Evolutionary conservation across 129 eudicot species (phyloP).

Genomic region (Saussurea involucrata): DNA sequence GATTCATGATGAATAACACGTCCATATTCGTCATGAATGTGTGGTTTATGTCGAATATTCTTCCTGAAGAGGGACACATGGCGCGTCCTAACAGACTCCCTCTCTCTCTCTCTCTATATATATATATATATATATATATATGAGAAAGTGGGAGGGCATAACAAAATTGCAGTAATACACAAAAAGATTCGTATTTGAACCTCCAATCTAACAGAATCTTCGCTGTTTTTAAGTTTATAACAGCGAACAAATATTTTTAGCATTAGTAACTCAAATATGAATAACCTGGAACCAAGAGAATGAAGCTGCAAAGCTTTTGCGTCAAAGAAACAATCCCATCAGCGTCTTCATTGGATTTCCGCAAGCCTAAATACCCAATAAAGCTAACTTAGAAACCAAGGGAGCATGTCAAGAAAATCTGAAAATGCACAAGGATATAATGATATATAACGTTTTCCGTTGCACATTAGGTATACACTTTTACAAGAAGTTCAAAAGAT

Average conservation of each 20-base stretch:
- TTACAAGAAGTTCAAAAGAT: background rate
- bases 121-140: no score
- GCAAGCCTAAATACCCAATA: conserved; percentile 34
- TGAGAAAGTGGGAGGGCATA: background rate
- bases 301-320: conserved; percentile 64
- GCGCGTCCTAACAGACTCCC: no score
- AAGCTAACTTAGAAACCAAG: background rate
- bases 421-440: background rate
- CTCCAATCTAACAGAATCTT: background rate
- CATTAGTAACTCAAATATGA: background rate
- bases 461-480: background rate
- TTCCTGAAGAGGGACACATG: no score
- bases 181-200: background rate
- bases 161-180: background rate
- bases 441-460: background rate
- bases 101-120: no score
- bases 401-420: background rate
- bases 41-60: no score
- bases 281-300: conserved; percentile 72
- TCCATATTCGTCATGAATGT: no score
- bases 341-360: conserved; percentile 39
- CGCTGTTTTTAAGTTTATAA: background rate
- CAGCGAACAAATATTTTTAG: background rate
- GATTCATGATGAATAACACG: no score
- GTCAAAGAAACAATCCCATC: conserved; percentile 41